Base-by-base conservation (phyloP, 2,329 filamentous ascomycete genomes). In the Domatiomyces globalis region DNA sequence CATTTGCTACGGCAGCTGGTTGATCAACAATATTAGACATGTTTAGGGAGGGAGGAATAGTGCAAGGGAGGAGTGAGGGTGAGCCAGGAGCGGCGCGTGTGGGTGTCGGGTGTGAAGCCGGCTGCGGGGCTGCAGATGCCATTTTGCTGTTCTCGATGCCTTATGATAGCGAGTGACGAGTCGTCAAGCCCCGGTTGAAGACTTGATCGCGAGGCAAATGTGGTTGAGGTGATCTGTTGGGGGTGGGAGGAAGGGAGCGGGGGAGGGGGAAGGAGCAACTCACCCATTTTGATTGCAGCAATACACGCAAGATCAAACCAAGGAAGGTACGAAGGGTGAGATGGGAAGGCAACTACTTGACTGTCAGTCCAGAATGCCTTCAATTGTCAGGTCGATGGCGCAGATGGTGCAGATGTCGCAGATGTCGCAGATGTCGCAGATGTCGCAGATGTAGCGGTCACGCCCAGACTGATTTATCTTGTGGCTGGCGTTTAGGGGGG, bases 1-100 rank as follows among this genome's bases (percentile, higher is more conserved):
- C 61, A 53, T 64, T 63, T 49, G 58, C 57, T 48, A 66, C 58
- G 47, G 64, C 60, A 57, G 63, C 62, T 58, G 64, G 58, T 47
- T 60, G 63, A 56, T 61, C 61, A 60, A 27, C 43, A 12, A 27
- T 6, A n/a, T 27, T 45, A 27, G 43, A 45, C 12, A 45, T 10
- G 43, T 45, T 39, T 10, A 39, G 12, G 4, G 33, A 39, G 10
- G 33, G 33, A 15, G 33, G 15, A 15, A 39, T 2, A 15, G 33
- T 15, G 12, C 33, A 39, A 5, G 33, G 33, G 33, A 10, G 33
- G 10, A 39, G 15, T 15, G 33, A 39, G 33, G 33, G 33, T 15
- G 33, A 39, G 33, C 8, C 15, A 39, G 33, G 33, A 39, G 33
- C 33, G 33, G 33, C 15, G 33, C 2, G 33, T 39, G 33, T 15